Evolutionary conservation across 2,329 filamentous ascomycete species (phyloP).

Genomic region (Venturia oleaginea): DNA sequence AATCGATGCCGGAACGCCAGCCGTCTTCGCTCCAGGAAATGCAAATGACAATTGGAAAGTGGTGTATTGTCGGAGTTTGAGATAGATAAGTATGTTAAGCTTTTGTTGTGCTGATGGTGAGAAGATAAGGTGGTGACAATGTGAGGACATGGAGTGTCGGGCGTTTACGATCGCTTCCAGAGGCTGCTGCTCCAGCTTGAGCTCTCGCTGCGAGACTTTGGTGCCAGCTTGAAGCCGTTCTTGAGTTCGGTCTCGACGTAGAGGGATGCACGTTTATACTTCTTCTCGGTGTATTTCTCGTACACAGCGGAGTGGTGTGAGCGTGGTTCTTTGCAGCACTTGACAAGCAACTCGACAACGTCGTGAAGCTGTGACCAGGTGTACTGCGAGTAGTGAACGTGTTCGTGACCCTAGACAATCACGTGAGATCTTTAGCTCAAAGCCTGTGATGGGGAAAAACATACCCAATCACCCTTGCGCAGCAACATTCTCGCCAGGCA

Average conservation of each 20-base stretch:
- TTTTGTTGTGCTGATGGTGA: slow-evolving; percentile 4
- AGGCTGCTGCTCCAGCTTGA: slow-evolving; percentile 12
- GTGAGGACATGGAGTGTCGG: not conserved
- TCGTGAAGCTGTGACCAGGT: slow-evolving; percentile 75
- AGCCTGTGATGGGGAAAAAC: slow-evolving; percentile 27
- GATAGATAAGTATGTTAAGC: slow-evolving; percentile 1
- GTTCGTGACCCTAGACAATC: slow-evolving; percentile 59
- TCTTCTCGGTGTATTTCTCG: slow-evolving; percentile 83
- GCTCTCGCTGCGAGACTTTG: slow-evolving; percentile 15
- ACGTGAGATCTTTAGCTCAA: slow-evolving; percentile 16
- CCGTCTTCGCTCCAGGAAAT: slow-evolving; percentile 1
- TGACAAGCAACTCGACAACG: slow-evolving; percentile 67
- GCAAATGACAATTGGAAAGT: not conserved
- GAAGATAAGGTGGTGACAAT: not conserved
- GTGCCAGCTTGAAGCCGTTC: slow-evolving; percentile 47
- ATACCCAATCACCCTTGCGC: slow-evolving; percentile 87
- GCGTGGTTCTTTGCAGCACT: slow-evolving; percentile 74
- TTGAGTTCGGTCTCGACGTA: slow-evolving; percentile 69
- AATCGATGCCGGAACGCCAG: not conserved
- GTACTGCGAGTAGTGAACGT: slow-evolving; percentile 91
- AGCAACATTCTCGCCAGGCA: slow-evolving; percentile 84
- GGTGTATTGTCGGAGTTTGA: not conserved
- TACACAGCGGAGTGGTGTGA: slow-evolving; percentile 81
- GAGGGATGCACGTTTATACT: slow-evolving; percentile 74
- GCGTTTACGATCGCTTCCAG: slow-evolving; percentile 9